Evolutionary conservation across 1,139 yeast genomes (phyloP).

Genomic region (Taphrina flavorubra): DNA sequence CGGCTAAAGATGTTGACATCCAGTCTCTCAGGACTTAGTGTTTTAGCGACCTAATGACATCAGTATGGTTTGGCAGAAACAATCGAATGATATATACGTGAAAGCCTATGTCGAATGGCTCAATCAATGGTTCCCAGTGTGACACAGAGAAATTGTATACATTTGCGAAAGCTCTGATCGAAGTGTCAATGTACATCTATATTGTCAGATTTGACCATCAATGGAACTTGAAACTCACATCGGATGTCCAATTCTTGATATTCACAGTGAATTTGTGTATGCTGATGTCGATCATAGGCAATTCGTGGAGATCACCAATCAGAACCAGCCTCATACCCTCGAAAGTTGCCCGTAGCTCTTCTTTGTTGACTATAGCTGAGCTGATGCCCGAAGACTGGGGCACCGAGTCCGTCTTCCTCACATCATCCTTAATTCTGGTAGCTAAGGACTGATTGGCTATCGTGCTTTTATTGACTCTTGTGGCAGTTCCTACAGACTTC

Average conservation of each 20-base stretch:
- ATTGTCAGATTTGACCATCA: constrained; percentile 44
- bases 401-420: neutral
- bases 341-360: constrained; percentile 69
- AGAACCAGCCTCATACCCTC: constrained; percentile 86
- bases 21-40: constrained; percentile 54
- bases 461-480: constrained; percentile 9
- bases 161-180: constrained; percentile 72
- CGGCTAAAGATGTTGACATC: constrained; percentile 73
- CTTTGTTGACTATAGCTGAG: constrained; percentile 54
- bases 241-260: constrained; percentile 90
- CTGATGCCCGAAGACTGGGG: neutral
- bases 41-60: constrained; percentile 44
- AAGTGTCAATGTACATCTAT: constrained; percentile 67
- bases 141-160: constrained; percentile 90
- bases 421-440: constrained; percentile 29
- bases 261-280: constrained; percentile 72
- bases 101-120: constrained; percentile 82
- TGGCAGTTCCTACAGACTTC: constrained; percentile 17
- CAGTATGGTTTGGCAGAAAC: constrained; percentile 30
- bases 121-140: constrained; percentile 94
- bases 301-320: constrained; percentile 91
- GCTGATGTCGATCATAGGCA: constrained; percentile 85
- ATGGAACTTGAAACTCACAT: constrained; percentile 48
- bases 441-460: constrained; percentile 30
- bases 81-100: constrained; percentile 56